Percentiles rank a stretch among this genome's conserved stretches.
Conservation (phyloP, 768 basidiomycete species). For the Coprinopsis marcescibilis region DNA sequence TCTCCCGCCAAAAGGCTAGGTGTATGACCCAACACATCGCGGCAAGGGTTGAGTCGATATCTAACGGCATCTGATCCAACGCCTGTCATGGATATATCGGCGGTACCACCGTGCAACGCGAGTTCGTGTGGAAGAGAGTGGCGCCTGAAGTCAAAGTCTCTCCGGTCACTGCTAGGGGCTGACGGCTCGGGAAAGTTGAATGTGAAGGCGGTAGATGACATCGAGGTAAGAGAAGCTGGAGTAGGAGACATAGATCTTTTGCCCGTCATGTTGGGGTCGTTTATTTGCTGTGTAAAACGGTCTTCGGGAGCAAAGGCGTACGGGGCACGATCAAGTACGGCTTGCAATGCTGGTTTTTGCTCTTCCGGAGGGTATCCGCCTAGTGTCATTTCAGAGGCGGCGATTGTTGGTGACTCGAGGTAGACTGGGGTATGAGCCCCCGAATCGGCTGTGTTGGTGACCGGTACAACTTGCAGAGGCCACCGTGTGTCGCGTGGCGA, state of each 20-base stretch:
- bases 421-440: slow-evolving; percentile 50
- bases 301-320: slow-evolving; percentile 20
- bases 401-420: slow-evolving; percentile 51
- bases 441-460: slow-evolving; percentile 33
- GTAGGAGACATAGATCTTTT: slow-evolving; percentile 74
- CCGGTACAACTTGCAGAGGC: slow-evolving; percentile 34
- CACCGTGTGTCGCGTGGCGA: slow-evolving; percentile 35
- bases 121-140: slow-evolving; percentile 53
- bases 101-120: slow-evolving; percentile 67
- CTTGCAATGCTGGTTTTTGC: slow-evolving; percentile 20
- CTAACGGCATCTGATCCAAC: slow-evolving; percentile 52
- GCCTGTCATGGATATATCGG: slow-evolving; percentile 53
- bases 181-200: slow-evolving; percentile 57
- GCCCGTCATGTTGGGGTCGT: slow-evolving; percentile 19
- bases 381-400: slow-evolving; percentile 30
- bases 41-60: slow-evolving; percentile 48
- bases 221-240: too few species aligned
- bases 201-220: slow-evolving; percentile 64
- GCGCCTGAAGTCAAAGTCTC: slow-evolving; percentile 65
- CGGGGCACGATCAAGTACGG: slow-evolving; percentile 20
- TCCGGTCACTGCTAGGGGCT: slow-evolving; percentile 36
- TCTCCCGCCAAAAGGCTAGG: slow-evolving; percentile 14
- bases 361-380: slow-evolving; percentile 17
- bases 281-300: neutral
- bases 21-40: slow-evolving; percentile 15